phyloP scores from a whole-genome alignment of 202 grass and related monocot species.

The Brachypodium distachyon region DNA sequence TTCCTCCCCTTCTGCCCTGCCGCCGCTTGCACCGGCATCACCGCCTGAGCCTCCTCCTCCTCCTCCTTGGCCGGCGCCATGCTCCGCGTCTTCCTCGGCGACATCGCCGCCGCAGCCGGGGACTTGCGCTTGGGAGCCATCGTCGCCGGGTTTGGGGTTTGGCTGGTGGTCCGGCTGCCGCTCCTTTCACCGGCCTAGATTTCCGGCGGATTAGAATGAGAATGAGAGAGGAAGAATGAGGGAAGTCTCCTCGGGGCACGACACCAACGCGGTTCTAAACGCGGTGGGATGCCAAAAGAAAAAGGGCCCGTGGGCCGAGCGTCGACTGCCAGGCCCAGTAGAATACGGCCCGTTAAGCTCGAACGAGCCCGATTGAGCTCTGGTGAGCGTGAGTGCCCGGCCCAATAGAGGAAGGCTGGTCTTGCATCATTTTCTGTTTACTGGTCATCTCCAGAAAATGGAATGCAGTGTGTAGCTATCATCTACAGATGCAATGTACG shows the following conservation, averaged over 20 bases:
- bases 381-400: too few relatives aligned
- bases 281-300: too few relatives aligned
- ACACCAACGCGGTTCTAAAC: too few relatives aligned
- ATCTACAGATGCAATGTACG: background rate
- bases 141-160: background rate
- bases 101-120: background rate
- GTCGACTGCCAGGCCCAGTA: too few relatives aligned
- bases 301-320: too few relatives aligned
- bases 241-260: too few relatives aligned
- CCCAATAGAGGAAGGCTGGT: too few relatives aligned
- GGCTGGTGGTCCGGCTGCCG: background rate
- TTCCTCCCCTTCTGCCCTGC: slow-evolving; percentile 14
- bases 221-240: background rate
- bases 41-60: background rate
- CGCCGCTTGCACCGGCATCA: background rate
- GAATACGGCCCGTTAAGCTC: too few relatives aligned
- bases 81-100: slow-evolving; percentile 69
- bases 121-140: slow-evolving; percentile 79
- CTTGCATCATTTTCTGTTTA: too few relatives aligned
- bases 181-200: background rate
- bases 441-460: background rate
- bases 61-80: slow-evolving; percentile 38
- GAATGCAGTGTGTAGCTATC: background rate
- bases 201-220: background rate
- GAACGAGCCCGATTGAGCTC: too few relatives aligned